Evolutionary conservation across 257 asterid species (phyloP).

Genomic region (Ocimum tenuiflorum): DNA sequence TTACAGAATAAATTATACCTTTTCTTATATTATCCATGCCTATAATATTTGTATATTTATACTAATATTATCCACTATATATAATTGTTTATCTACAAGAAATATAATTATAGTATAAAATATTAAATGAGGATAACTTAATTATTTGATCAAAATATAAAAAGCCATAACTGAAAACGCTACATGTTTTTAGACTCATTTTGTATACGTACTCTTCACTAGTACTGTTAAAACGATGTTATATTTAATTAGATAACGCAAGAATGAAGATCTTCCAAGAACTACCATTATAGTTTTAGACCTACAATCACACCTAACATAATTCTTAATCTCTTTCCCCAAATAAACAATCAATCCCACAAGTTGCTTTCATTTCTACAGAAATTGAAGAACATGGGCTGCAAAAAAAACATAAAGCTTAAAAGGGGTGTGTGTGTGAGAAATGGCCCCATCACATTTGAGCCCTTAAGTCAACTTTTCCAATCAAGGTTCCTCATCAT

Average conservation of each 20-base stretch:
- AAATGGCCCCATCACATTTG: slow-evolving; percentile 23
- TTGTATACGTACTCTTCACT: too few species aligned
- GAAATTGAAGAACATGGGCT: slow-evolving; percentile 19
- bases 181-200: too few species aligned
- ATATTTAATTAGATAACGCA: not conserved
- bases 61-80: too few species aligned
- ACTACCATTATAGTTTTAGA: not conserved
- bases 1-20: too few species aligned
- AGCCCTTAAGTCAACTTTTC: slow-evolving; percentile 28
- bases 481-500: slow-evolving; percentile 29
- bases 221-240: not conserved
- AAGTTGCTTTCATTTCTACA: slow-evolving; percentile 9
- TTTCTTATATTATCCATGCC: too few species aligned
- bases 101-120: too few species aligned
- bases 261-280: slow-evolving; percentile 11
- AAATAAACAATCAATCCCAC: not conserved
- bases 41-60: too few species aligned
- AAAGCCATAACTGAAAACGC: too few species aligned
- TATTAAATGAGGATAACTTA: too few species aligned
- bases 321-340: not conserved
- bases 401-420: not conserved
- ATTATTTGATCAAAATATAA: too few species aligned
- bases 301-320: slow-evolving; percentile 7
- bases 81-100: too few species aligned
- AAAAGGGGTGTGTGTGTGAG: not conserved